Conservation (phyloP, 805 yeast genomes). For the Wickerhamiella azyma region DNA sequence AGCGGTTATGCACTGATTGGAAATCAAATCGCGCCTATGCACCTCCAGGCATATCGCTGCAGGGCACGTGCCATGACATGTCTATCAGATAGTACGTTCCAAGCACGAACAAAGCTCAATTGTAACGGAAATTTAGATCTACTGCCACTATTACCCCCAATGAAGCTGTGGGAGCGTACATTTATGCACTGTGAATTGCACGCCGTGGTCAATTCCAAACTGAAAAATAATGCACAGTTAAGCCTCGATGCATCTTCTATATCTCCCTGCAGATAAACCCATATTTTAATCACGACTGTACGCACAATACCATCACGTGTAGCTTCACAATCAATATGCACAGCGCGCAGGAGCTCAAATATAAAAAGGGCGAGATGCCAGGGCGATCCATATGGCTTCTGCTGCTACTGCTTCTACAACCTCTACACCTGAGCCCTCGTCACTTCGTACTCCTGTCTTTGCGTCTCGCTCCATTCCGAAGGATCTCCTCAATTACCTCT, state of each 20-base stretch:
- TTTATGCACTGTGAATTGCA: no score
- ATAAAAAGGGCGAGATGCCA: no score
- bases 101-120: no score
- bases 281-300: not conserved
- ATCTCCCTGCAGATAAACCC: not conserved
- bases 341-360: not conserved
- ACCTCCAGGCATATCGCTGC: no score
- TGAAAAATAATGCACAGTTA: no score
- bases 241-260: no score
- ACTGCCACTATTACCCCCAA: no score
- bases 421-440: no score
- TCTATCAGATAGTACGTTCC: not conserved
- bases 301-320: not conserved
- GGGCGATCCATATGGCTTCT: not conserved
- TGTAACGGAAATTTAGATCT: no score
- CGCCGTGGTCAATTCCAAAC: no score
- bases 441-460: no score
- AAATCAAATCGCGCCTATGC: not conserved
- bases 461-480: not conserved
- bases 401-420: not conserved
- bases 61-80: not conserved
- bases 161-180: no score
- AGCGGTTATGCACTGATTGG: not conserved
- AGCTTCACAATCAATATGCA: not conserved
- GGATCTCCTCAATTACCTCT: conserved; percentile 9